Conservation (phyloP, 2,329 filamentous ascomycete species). For the Alternaria hordeiaustralica region DNA sequence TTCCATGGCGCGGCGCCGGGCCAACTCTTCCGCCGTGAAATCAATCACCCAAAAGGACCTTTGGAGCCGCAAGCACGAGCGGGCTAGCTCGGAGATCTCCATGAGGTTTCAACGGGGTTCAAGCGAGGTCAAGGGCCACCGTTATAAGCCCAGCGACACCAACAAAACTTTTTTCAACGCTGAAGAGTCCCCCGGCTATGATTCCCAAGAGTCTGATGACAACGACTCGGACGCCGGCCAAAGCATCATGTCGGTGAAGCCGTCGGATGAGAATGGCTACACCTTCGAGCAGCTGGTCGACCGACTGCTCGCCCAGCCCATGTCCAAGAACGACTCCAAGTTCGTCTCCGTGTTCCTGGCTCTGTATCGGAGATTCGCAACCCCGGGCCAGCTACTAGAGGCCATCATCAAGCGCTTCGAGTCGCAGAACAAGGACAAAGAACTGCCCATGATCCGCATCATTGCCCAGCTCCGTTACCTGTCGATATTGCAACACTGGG, state of each 20-base stretch:
- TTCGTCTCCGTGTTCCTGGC: conserved; percentile 90
- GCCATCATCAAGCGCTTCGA: conserved; percentile 81
- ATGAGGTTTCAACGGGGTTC: conserved; percentile 40
- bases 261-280: conserved; percentile 66
- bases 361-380: conserved; percentile 90
- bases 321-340: conserved; percentile 86
- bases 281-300: conserved; percentile 70
- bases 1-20: conserved; percentile 50
- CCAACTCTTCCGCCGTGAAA: conserved; percentile 54
- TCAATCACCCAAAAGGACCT: conserved; percentile 49
- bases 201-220: conserved; percentile 69
- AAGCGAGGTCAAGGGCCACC: conserved; percentile 41
- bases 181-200: conserved; percentile 74
- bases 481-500: conserved; percentile 86
- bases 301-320: conserved; percentile 79
- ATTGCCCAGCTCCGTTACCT: conserved; percentile 84
- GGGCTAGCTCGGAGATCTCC: conserved; percentile 57
- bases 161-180: conserved; percentile 67
- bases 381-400: conserved; percentile 77
- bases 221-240: conserved; percentile 68
- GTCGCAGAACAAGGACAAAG: conserved; percentile 69
- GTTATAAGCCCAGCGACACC: conserved; percentile 52
- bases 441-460: conserved; percentile 75
- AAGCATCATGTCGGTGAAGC: conserved; percentile 43
- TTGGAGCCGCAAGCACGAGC: conserved; percentile 51